A percentile compares a stretch with the other conserved stretches of the same genome.
These are phyloP conservation scores for Termitomyces sp. DNA, from an alignment of 768 basidiomycete species.

Conservation along the genomic window DNA sequence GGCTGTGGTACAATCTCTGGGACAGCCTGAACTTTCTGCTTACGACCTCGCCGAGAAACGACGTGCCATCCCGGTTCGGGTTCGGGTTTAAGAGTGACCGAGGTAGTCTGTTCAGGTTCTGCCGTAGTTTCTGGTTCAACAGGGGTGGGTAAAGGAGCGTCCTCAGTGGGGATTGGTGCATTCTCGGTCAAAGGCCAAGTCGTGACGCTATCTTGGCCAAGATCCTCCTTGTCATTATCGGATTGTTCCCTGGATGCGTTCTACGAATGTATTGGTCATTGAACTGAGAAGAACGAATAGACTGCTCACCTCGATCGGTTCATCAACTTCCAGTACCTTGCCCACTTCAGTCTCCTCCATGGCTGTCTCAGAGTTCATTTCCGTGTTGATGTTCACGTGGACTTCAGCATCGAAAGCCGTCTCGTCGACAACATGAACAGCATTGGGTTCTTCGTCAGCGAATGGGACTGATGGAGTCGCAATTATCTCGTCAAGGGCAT, in stretches of 20 bases:
- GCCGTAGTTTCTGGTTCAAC: background rate
- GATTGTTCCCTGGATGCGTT: background rate
- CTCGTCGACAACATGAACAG: background rate
- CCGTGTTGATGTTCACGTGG: background rate
- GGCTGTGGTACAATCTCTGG: background rate
- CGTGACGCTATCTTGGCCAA: background rate
- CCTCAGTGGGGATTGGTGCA: too few species aligned
- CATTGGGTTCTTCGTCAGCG: background rate
- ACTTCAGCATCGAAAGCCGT: background rate
- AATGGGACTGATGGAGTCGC: background rate
- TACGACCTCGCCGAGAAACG: background rate
- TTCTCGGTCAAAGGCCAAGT: too few species aligned
- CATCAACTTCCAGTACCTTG: background rate
- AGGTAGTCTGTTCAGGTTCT: background rate
- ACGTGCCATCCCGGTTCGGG: background rate
- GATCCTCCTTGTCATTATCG: background rate
- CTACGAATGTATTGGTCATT: background rate
- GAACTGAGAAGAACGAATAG: background rate
- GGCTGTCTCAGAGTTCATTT: background rate
- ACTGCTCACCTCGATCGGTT: background rate
- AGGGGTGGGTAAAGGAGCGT: background rate
- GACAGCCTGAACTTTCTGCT: background rate
- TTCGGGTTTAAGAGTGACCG: background rate
- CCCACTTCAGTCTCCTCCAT: too few species aligned
- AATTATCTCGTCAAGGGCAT: background rate